Percentiles rank a stretch among this genome's conserved stretches.
phyloP scores from a whole-genome alignment of 768 basidiomycete genomes.

The Pleurotus eryngii region DNA sequence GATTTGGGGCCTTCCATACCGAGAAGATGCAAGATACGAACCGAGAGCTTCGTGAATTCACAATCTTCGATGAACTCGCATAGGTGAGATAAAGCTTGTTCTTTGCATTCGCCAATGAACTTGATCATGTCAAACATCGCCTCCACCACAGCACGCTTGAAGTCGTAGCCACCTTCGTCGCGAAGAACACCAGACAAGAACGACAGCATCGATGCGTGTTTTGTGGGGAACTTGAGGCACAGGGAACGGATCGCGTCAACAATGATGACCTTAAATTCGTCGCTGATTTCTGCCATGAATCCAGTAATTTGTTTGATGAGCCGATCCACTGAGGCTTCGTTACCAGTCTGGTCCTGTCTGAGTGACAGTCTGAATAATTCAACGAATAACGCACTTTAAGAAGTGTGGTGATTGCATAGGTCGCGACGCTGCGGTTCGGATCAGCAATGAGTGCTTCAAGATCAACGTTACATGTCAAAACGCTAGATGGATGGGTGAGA shows the following conservation, averaged over 20 bases:
- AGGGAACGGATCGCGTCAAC: slow-evolving; percentile 98
- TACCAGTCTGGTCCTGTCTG: slow-evolving; percentile 71
- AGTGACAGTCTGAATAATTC: slow-evolving; percentile 7
- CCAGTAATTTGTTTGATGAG: slow-evolving; percentile 99
- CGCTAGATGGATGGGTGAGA: slow-evolving; percentile 79
- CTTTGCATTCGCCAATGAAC: slow-evolving; percentile 92
- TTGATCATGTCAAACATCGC: slow-evolving; percentile 99
- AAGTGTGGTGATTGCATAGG: slow-evolving; percentile 96
- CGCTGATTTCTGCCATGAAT: slow-evolving; percentile 99
- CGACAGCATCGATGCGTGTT: slow-evolving; percentile 94
- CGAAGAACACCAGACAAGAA: slow-evolving; percentile 96
- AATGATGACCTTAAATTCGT: slow-evolving; percentile 99
- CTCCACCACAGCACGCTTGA: slow-evolving; percentile 98
- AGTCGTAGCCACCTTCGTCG: slow-evolving; percentile 99
- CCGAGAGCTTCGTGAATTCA: slow-evolving; percentile 98
- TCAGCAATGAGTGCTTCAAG: slow-evolving; percentile 96
- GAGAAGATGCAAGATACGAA: slow-evolving; percentile 91
- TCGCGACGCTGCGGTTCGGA: slow-evolving; percentile 92
- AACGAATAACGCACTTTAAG: slow-evolving; percentile 65
- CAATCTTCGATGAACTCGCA: slow-evolving; percentile 99
- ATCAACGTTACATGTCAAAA: slow-evolving; percentile 92
- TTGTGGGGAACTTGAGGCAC: slow-evolving; percentile 97
- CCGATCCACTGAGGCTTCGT: slow-evolving; percentile 97
- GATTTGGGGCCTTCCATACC: slow-evolving; percentile 96
- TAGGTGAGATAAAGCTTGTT: slow-evolving; percentile 94